Evolutionary conservation across 202 grass and related monocot species (phyloP).

Genomic region (Carex sylvatica): DNA sequence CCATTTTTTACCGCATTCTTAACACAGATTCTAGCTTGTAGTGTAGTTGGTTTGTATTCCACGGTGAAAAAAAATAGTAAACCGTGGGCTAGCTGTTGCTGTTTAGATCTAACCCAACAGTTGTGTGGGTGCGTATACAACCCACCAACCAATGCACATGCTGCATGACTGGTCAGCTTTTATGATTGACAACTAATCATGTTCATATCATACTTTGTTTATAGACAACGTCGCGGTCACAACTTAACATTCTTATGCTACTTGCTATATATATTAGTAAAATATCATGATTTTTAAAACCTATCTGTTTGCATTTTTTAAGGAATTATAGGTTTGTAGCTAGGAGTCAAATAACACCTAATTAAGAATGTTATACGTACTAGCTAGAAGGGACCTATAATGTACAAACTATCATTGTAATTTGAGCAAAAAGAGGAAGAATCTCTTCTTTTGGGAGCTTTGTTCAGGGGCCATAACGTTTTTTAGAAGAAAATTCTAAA

Average conservation of each 20-base stretch:
- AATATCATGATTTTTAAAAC: conserved; percentile 14
- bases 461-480: conserved; percentile 44
- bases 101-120: neutral
- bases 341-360: conserved; percentile 23
- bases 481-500: neutral
- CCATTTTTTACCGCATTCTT: too few relatives aligned
- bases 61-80: neutral
- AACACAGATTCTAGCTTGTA: too few relatives aligned
- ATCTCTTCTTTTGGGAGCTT: conserved; percentile 45
- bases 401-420: conserved; percentile 39
- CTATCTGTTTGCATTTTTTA: conserved; percentile 18
- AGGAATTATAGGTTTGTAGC: neutral
- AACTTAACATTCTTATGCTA: conserved; percentile 11
- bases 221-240: neutral
- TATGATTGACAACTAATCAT: conserved; percentile 11
- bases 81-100: neutral
- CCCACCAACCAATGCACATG: conserved; percentile 5
- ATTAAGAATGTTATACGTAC: conserved; percentile 55
- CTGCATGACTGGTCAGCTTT: neutral
- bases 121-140: neutral
- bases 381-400: conserved; percentile 42
- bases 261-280: conserved; percentile 18
- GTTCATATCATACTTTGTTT: conserved; percentile 15
- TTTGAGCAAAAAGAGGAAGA: conserved; percentile 54
- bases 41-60: too few relatives aligned